Evolutionary conservation across 352 stramenopile genomes (phyloP).

Genomic region (Globisporangium spinosum): DNA sequence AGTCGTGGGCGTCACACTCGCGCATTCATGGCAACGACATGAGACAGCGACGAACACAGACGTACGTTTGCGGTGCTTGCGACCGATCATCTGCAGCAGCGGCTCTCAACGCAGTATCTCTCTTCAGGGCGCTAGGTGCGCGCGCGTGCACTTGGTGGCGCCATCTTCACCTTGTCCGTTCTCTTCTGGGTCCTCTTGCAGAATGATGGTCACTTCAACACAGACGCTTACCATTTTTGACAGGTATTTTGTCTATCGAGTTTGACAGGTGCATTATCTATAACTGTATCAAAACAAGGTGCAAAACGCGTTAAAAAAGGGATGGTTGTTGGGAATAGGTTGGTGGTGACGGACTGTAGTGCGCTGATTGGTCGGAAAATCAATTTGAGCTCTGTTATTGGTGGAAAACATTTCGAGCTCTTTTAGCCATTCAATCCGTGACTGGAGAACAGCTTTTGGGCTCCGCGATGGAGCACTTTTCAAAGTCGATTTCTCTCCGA

Average conservation of each 20-base stretch:
- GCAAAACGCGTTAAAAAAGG: neutral
- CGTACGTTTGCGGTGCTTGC: conserved; percentile 53
- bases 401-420: conserved; percentile 32
- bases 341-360: neutral
- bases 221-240: neutral
- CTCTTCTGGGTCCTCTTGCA: neutral
- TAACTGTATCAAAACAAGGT: neutral
- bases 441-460: conserved; percentile 14
- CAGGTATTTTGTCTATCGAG: neutral
- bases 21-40: neutral
- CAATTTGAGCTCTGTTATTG: conserved; percentile 22
- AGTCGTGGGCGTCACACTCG: neutral
- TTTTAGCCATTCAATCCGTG: conserved; percentile 56
- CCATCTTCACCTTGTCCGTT: neutral
- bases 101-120: neutral
- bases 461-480: conserved; percentile 39
- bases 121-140: neutral
- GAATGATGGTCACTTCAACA: neutral
- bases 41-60: neutral
- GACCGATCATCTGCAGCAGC: conserved; percentile 38
- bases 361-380: neutral
- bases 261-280: neutral
- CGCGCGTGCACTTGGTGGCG: neutral
- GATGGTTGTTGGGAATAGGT: neutral
- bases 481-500: conserved; percentile 76